Evolutionary conservation across 192 early-diverging fungal genomes (phyloP), one percentile per base, ranked within the genome.

Genomic region (Phlyctochytrium bullatum): DNA sequence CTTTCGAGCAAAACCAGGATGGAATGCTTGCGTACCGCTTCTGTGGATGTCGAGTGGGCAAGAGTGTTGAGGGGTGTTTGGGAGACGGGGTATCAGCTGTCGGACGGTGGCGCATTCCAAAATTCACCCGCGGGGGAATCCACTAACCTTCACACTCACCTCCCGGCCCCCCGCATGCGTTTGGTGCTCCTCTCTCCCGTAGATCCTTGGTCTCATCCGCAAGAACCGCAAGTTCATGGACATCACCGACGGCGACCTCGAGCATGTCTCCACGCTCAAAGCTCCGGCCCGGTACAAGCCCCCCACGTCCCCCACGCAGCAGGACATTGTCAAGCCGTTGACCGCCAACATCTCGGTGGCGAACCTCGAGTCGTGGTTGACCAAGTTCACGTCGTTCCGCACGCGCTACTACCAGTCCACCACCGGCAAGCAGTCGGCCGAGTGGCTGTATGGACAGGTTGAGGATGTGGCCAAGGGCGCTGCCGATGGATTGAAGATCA

Each of bases 401-500:
- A 98, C 87, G 64, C 88, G 96, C 17, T 97, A 97, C 78, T 98
- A 92, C 81, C 90, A 91, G 65, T 40, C 68, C 53, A 58, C 53
- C 33, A 32, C 58, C 64, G 81, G 71, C 36, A 36, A 70, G 36
- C 62, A 73, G 17, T 59, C 72, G 23, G 65, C 73, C 17, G 59
- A 80, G 47, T 83, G 78, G 78, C 65, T 83, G 31, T 65, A 57
- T 59, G 52, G 63, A 54, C 81, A 80, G 56, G 63, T 57, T 40
- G 4, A 24, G 20, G 67, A 31, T 27, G 14, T 78, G 1, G 77
- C 80, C 25, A 50, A 29, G 52, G 57, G 34, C 20, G 61, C 65
- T 2, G 76, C 60, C 67, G 2, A 36, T 32, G 34, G 57, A 3
- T 32, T 74, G 10, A 65, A 24, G 51, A 69, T 80, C 34, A 63